Conservation (phyloP, 2,329 filamentous ascomycete genomes). For the Domatiomyces catenatus region DNA sequence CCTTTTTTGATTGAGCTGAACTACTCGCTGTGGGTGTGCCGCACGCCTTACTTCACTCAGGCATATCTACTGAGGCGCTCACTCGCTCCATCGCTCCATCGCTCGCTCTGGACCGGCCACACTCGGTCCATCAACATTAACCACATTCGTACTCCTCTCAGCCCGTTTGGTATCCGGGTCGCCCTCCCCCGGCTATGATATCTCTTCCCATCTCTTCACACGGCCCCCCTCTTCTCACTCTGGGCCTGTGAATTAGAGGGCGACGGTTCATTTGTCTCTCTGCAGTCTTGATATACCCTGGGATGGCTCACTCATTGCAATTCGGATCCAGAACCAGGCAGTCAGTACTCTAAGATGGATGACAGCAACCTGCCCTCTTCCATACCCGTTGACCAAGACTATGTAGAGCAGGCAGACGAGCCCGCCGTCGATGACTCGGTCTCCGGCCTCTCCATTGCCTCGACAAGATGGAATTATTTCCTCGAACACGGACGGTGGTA, state of each 20-base stretch:
- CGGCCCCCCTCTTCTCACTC: background rate
- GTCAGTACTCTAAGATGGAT: conserved; percentile 8
- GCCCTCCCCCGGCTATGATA: background rate
- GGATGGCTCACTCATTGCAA: background rate
- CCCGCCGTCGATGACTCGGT: conserved; percentile 5
- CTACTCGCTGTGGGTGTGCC: background rate
- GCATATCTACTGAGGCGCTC: background rate
- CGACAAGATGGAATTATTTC: conserved; percentile 18
- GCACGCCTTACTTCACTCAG: background rate
- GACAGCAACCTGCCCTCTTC: conserved; percentile 6
- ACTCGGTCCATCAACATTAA: background rate
- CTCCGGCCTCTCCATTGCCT: conserved; percentile 17
- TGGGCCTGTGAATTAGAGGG: background rate
- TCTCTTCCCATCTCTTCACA: too few relatives aligned
- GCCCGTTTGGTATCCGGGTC: background rate
- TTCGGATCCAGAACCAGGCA: background rate
- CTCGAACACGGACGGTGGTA: conserved; percentile 24
- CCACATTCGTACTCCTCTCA: background rate
- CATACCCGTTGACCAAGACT: conserved; percentile 11
- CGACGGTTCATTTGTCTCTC: background rate
- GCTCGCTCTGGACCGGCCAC: background rate
- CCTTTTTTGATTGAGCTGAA: background rate
- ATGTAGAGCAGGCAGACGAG: conserved; percentile 5
- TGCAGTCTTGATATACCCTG: background rate
- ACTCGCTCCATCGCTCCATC: too few relatives aligned